Conservation (phyloP, 2,329 filamentous ascomycete genomes). For the Fusarium mexicanum region DNA sequence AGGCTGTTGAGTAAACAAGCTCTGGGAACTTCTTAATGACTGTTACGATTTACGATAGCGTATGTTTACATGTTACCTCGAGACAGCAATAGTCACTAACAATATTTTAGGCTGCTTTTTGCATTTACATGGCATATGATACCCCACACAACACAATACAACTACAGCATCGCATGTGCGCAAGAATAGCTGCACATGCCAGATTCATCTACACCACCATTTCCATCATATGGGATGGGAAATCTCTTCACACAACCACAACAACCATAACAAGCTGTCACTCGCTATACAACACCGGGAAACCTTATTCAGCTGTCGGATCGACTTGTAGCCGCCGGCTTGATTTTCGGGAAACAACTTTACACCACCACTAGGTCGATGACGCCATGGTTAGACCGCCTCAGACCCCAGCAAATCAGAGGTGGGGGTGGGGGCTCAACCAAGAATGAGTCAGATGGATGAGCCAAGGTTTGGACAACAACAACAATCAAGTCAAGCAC, state of each 20-base stretch:
- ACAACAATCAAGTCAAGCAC: conserved; percentile 24
- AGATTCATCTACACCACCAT: conserved; percentile 31
- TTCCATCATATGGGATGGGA: conserved; percentile 26
- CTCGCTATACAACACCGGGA: not conserved
- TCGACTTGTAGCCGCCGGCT: conserved; percentile 25
- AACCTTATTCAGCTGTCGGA: conserved; percentile 23
- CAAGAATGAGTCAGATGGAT: conserved; percentile 33
- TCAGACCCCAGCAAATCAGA: conserved; percentile 16
- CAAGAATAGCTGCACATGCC: conserved; percentile 34
- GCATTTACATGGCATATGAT: conserved; percentile 34
- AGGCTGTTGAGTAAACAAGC: conserved; percentile 55
- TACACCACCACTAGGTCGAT: conserved; percentile 25
- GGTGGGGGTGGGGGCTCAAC: conserved; percentile 25
- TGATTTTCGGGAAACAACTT: conserved; percentile 18
- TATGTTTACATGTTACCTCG: conserved; percentile 8
- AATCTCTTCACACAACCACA: conserved; percentile 4
- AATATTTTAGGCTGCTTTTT: conserved; percentile 38
- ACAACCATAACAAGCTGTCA: conserved; percentile 12
- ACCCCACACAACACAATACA: conserved; percentile 28
- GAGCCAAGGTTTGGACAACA: conserved; percentile 19
- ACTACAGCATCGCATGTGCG: conserved; percentile 33
- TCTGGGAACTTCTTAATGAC: conserved; percentile 39
- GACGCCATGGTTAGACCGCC: conserved; percentile 32
- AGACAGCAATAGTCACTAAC: conserved; percentile 26
- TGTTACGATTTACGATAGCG: conserved; percentile 44